A percentile compares a stretch with the other conserved stretches of the same genome.
Conservation (phyloP, 83 land plant genomes). For the Picea mariana region DNA sequence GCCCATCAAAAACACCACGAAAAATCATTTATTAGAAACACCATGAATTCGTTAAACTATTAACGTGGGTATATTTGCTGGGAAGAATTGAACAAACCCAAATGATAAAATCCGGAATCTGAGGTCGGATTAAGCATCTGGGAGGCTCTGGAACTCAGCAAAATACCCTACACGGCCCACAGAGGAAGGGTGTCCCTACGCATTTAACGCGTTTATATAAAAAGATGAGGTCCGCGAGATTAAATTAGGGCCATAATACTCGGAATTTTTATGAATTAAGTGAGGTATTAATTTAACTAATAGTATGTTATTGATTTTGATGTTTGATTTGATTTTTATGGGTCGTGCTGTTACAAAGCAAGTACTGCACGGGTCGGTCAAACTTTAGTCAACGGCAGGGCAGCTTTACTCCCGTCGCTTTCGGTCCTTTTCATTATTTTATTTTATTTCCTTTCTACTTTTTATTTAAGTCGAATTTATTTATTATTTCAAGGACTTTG, state of each 20-base stretch:
- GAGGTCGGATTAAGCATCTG: background rate
- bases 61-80: background rate
- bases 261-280: background rate
- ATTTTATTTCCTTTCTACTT: background rate
- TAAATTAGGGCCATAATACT: background rate
- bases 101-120: background rate
- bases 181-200: background rate
- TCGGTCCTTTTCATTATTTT: background rate
- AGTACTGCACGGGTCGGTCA: constrained; percentile 13
- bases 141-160: constrained; percentile 4
- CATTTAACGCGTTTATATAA: background rate
- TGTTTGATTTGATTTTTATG: constrained; percentile 10
- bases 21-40: background rate
- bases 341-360: constrained; percentile 2
- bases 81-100: background rate
- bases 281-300: background rate
- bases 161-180: background rate
- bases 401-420: constrained; percentile 11
- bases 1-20: background rate
- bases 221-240: constrained; percentile 6
- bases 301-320: background rate
- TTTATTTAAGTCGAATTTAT: background rate
- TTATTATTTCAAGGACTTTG: background rate
- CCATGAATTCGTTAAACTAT: background rate
- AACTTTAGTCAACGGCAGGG: constrained; percentile 6